Percentiles rank a stretch among this genome's conserved stretches.
phyloP scores from a whole-genome alignment of 148 eudicot species.

The Rhododendron molle region DNA sequence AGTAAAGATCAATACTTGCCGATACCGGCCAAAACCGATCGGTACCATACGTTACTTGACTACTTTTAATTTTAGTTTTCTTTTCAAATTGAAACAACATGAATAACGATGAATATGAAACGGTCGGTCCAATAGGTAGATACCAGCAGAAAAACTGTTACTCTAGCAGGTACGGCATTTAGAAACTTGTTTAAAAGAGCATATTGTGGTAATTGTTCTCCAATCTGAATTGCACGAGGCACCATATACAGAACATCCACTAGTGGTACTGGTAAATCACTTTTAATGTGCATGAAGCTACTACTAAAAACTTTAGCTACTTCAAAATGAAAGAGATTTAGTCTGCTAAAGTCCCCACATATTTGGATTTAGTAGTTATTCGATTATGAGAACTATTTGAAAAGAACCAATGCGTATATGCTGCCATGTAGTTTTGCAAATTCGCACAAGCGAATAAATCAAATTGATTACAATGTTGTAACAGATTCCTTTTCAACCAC shows the following conservation, averaged over 20 bases:
- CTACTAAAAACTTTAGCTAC: neutral
- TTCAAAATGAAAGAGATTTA: neutral
- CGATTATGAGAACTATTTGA: neutral
- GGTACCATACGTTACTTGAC: neutral
- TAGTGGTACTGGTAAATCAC: neutral
- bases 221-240: neutral
- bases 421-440: conserved; percentile 1
- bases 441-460: neutral
- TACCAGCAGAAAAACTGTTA: neutral
- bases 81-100: too few species aligned
- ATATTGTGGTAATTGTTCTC: neutral
- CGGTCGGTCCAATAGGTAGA: neutral
- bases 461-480: neutral
- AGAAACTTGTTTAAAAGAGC: neutral
- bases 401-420: neutral
- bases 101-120: neutral
- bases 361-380: neutral
- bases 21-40: neutral
- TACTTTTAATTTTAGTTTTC: neutral
- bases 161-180: neutral
- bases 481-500: conserved; percentile 69
- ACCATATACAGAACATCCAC: neutral
- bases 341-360: neutral
- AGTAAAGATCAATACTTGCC: neutral
- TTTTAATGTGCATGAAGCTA: neutral